A percentile compares a stretch with the other conserved stretches of the same genome.
These are phyloP conservation scores for Fonsecaea nubica DNA, from an alignment of 2,329 filamentous ascomycete genomes.

Conservation along the genomic window DNA sequence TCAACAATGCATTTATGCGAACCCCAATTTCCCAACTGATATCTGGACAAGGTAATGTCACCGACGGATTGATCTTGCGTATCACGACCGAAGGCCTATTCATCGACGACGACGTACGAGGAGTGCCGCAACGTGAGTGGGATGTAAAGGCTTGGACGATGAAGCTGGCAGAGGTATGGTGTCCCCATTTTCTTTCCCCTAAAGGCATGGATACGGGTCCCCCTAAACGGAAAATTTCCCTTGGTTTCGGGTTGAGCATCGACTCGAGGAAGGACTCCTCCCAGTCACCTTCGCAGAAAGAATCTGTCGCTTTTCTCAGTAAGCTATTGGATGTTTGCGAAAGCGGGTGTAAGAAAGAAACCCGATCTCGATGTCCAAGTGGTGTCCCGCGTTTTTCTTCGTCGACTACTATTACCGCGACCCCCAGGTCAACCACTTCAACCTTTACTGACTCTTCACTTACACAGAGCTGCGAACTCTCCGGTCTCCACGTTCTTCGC, in stretches of 20 bases:
- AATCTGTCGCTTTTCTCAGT: conserved; percentile 49
- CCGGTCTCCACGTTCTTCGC: conserved; percentile 62
- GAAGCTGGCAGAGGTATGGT: conserved; percentile 89
- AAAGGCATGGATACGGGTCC: conserved; percentile 39
- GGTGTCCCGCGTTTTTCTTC: conserved; percentile 44
- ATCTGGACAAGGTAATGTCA: conserved; percentile 81
- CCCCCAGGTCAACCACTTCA: conserved; percentile 22
- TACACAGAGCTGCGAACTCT: conserved; percentile 49
- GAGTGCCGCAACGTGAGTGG: conserved; percentile 95
- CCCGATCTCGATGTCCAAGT: conserved; percentile 62
- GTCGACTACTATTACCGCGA: conserved; percentile 1
- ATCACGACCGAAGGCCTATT: conserved; percentile 95
- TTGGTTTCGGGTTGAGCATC: conserved; percentile 22
- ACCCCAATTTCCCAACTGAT: conserved; percentile 91
- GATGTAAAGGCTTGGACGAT: conserved; percentile 98
- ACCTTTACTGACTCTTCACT: conserved; percentile 17
- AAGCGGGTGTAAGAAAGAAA: conserved; percentile 10
- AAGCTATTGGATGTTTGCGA: conserved; percentile 68
- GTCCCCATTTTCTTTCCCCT: conserved; percentile 60
- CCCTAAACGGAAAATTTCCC: conserved; percentile 21
- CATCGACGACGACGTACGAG: conserved; percentile 92
- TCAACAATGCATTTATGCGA: conserved; percentile 85
- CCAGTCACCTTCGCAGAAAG: conserved; percentile 25
- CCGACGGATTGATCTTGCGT: conserved; percentile 87
- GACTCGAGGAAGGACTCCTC: conserved; percentile 20